Evolutionary conservation across 345 rosid genomes (phyloP).

Genomic region (Eucalyptus regnans): DNA sequence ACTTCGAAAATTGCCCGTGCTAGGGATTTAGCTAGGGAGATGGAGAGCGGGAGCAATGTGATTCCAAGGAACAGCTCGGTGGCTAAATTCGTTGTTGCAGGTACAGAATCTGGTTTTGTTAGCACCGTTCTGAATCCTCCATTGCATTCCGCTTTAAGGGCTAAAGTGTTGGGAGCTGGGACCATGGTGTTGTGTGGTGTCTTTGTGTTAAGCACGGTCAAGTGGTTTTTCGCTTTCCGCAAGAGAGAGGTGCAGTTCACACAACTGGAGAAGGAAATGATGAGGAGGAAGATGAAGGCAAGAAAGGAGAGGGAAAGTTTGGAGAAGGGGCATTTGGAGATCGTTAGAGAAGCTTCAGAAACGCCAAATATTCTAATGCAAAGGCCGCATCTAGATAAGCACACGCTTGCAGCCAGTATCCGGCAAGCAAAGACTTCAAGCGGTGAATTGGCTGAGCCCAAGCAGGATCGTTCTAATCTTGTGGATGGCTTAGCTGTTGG

Average conservation of each 20-base stretch:
- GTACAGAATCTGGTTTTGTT: slow-evolving; percentile 20
- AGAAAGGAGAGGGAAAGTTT: slow-evolving; percentile 40
- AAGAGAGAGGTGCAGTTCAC: slow-evolving; percentile 31
- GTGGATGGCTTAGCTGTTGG: not conserved
- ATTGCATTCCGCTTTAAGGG: slow-evolving; percentile 18
- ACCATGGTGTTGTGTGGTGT: slow-evolving; percentile 33
- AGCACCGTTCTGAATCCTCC: slow-evolving; percentile 14
- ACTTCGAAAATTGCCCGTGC: slow-evolving; percentile 38
- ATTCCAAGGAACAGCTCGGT: slow-evolving; percentile 59
- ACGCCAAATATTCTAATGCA: slow-evolving; percentile 4
- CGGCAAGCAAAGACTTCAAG: slow-evolving; percentile 21
- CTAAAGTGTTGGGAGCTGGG: slow-evolving; percentile 34
- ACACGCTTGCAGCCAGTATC: slow-evolving; percentile 36
- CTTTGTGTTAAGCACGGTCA: slow-evolving; percentile 37
- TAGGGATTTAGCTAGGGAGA: slow-evolving; percentile 44
- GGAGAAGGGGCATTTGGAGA: slow-evolving; percentile 40
- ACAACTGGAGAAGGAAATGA: slow-evolving; percentile 73
- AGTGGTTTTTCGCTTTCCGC: slow-evolving; percentile 16
- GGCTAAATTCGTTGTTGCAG: slow-evolving; percentile 45
- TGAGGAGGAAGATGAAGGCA: slow-evolving; percentile 69
- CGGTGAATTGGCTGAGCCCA: slow-evolving; percentile 8
- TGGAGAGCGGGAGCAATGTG: slow-evolving; percentile 46
- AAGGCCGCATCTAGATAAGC: slow-evolving; percentile 58
- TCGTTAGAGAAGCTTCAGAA: slow-evolving; percentile 28
- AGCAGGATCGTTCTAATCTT: slow-evolving; percentile 6